Evolutionary conservation across 495 filamentous ascomycete species (phyloP), one percentile per base, ranked within the genome.

Genomic region (Chaetomium fimeti): DNA sequence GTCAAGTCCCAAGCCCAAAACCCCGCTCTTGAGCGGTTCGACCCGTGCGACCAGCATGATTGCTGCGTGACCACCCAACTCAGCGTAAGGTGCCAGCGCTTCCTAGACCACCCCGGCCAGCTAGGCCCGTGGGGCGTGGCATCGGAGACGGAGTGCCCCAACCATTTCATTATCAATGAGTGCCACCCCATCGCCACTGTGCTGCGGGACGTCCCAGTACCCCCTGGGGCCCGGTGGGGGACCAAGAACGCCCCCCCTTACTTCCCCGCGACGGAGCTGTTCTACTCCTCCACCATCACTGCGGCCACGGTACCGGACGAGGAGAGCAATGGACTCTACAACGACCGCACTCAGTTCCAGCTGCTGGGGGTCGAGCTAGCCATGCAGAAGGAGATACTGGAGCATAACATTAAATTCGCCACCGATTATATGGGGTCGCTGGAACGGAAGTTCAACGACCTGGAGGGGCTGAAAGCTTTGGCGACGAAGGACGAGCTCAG

Each of bases 61-160:
- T 61, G 59, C 48, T 61, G 59, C 36, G 48, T 28, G 22, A 42
- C 24, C 1, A 28, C 1, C 12, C 15, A 42, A 22, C 59, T 53
- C 32, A 22, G 24, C 6, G 4, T 29, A n/a, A 48, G 2, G 7
- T 61, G 59, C 48, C 5, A n/a, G 7, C 54, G 59, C 48, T 43
- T 42, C 59, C 43, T 6, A 15, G 24, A 53, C 29, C 20, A 28
- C 22, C 0, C 0, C 13, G 48, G 20, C 7, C 5, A 5, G 16
- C 6, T 36, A n/a, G n/a, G 32, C 32, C 32, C 1, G 5, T 11
- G 32, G 32, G 12, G 6, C 5, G 1, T 9, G 1, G 32, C 6
- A 5, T 36, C 32, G 6, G 32, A 36, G 32, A 11, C 1, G 5
- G 6, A 36, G 7, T 36, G 36, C 43, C 27, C 43, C 45, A 18